These are phyloP conservation scores for Filobasidium wieringae DNA, from an alignment of 768 basidiomycete species.

Conservation along the genomic window DNA sequence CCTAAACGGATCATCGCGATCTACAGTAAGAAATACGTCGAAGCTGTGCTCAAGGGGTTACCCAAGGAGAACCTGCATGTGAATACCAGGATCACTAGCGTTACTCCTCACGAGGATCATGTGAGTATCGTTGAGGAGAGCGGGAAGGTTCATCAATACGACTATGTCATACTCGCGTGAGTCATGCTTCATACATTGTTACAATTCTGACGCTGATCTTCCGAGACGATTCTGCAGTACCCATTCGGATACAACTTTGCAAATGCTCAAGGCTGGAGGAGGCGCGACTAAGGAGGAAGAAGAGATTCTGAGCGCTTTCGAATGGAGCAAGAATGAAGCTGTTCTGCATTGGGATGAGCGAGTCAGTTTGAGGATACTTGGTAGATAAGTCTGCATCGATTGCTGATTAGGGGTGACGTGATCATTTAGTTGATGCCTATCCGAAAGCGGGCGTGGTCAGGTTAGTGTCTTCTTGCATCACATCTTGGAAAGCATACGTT, in stretches of 20 bases:
- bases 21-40: slow-evolving; percentile 54
- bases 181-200: no score
- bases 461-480: slow-evolving; percentile 11
- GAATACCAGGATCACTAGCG: slow-evolving; percentile 48
- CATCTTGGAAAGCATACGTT: not conserved
- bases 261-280: slow-evolving; percentile 43
- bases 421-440: slow-evolving; percentile 54
- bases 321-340: slow-evolving; percentile 58
- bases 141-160: slow-evolving; percentile 47
- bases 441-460: slow-evolving; percentile 54
- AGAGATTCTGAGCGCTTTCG: slow-evolving; percentile 49
- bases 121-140: slow-evolving; percentile 46
- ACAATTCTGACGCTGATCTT: not conserved
- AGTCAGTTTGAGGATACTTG: slow-evolving; percentile 40
- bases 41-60: slow-evolving; percentile 50
- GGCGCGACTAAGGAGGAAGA: slow-evolving; percentile 49
- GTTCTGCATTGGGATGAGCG: slow-evolving; percentile 55
- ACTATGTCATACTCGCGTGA: slow-evolving; percentile 62
- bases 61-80: slow-evolving; percentile 50
- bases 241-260: slow-evolving; percentile 56
- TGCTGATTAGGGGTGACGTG: not conserved
- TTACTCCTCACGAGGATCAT: slow-evolving; percentile 35
- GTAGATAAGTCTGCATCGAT: not conserved
- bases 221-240: slow-evolving; percentile 17
- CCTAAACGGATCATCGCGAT: no score